Evolutionary conservation across 352 stramenopile species (phyloP), one percentile per base, ranked within the genome.

Genomic region (Phytophthora idaei): DNA sequence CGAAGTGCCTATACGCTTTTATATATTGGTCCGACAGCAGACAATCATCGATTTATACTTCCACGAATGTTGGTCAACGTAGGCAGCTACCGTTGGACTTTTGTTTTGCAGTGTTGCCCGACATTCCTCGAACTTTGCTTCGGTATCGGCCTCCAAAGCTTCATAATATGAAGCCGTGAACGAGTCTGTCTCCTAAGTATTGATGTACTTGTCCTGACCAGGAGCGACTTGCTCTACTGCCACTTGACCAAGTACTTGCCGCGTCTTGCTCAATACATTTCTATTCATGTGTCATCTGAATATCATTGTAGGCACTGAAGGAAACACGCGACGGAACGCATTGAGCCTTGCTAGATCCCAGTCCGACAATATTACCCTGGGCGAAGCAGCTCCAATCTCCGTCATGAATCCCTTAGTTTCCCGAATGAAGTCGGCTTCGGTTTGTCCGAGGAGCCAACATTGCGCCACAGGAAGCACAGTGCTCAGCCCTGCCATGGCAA

Each of bases 1-100:
- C 57, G 28, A 45, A 64, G 31, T 64, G 57, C 2, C 6, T 11
- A 27, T 57, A 36, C 3, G 27, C 9, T 17, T 57, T 1, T 21
- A 21, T 21, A 21, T 21, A 21, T 21, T 29, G 1, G 57, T 57
- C 57, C 57, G 52, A 10, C 15, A 32, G 7, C 9, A 42, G 0
- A 64, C 47, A 17, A 64, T 29, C 14, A 36, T 51, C 4, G 25
- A 34, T 11, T 64, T 64, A 15, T 57, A 47, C 12, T 21, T 34
- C 36, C 57, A 57, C 56, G 45, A 63, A 11, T 10, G 44, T 8
- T 12, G 46, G 25, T 37, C 46, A 3, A 39, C 11, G 12, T 39
- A 55, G 2, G 34, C 34, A 39, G 34, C 34, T 39, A 39, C 34
- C 4, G 12, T 9, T 7, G 1, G 10, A 39, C 7, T 14, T 9